Evolutionary conservation across 1,284 basidiomycete genomes (phyloP).

Genomic region (Caloboletus firmus): DNA sequence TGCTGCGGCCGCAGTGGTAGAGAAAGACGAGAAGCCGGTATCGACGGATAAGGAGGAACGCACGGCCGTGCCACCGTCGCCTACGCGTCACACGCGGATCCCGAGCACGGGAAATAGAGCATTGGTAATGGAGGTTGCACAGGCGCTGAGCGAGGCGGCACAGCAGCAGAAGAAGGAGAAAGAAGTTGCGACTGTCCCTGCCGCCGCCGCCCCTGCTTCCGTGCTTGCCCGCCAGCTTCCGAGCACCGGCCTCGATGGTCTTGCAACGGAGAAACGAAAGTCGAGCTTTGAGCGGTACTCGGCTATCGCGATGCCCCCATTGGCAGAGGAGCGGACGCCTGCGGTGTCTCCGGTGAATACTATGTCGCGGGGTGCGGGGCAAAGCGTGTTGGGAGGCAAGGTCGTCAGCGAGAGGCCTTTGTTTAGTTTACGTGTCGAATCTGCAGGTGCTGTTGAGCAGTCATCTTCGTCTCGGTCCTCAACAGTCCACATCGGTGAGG

Average conservation of each 20-base stretch:
- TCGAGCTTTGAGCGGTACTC: conserved; percentile 69
- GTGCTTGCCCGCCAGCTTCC: conserved; percentile 1
- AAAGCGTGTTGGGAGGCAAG: conserved; percentile 3
- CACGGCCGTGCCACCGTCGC: conserved; percentile 21
- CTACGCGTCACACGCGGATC: conserved; percentile 49
- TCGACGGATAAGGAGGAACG: conserved; percentile 18
- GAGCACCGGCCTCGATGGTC: conserved; percentile 9
- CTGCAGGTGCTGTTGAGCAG: background rate
- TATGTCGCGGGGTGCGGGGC: conserved; percentile 40
- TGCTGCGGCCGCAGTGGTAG: background rate
- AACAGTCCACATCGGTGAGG: conserved; percentile 35
- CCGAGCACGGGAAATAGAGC: conserved; percentile 68
- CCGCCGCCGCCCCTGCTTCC: background rate
- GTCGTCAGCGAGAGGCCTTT: conserved; percentile 11
- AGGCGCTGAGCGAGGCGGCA: conserved; percentile 49
- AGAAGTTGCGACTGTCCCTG: background rate
- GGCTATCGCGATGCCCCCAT: conserved; percentile 56
- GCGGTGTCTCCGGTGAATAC: conserved; percentile 55
- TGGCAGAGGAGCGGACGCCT: conserved; percentile 68
- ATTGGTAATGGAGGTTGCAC: conserved; percentile 75
- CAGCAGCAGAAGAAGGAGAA: conserved; percentile 12
- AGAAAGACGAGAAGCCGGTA: conserved; percentile 8
- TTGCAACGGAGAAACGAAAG: conserved; percentile 51
- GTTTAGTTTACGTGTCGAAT: conserved; percentile 4
- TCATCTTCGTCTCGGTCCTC: background rate